Percentiles rank a stretch among this genome's conserved stretches.
Conservation (phyloP, 2,329 filamentous ascomycete genomes). For the Ceratocystis cubensis region DNA sequence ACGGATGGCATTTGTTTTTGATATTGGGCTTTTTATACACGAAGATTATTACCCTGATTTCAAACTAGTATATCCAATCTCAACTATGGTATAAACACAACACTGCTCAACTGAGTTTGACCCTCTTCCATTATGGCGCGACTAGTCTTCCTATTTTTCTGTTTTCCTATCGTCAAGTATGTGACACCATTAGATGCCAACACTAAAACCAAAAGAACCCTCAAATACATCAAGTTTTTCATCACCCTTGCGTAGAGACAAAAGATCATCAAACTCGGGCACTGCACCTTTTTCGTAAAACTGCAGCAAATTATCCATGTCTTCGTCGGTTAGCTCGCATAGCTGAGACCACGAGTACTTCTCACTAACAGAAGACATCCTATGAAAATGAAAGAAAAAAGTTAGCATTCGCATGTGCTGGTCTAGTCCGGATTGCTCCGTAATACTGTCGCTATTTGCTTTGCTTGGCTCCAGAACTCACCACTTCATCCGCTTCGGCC, state of each 20-base stretch:
- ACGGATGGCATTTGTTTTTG: constrained; percentile 8
- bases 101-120: too few species aligned
- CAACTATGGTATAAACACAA: too few species aligned
- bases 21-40: neutral
- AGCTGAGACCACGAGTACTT: constrained; percentile 75
- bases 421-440: too few species aligned
- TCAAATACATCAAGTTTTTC: constrained; percentile 44
- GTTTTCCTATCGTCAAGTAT: neutral
- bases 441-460: neutral
- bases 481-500: constrained; percentile 85
- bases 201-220: constrained; percentile 47
- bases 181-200: constrained; percentile 29
- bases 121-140: too few species aligned
- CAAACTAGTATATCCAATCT: neutral
- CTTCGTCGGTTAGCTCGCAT: constrained; percentile 65
- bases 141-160: neutral
- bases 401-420: constrained; percentile 4
- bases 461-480: constrained; percentile 30
- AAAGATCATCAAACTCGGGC: constrained; percentile 42
- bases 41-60: neutral
- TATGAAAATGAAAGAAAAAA: constrained; percentile 29
- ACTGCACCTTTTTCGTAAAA: constrained; percentile 53
- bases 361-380: constrained; percentile 89
- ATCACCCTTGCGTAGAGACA: constrained; percentile 38
- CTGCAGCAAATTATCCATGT: constrained; percentile 71